A percentile compares a stretch with the other conserved stretches of the same genome.
Conservation (phyloP, 352 stramenopile genomes). For the Lagenidium sp. region DNA sequence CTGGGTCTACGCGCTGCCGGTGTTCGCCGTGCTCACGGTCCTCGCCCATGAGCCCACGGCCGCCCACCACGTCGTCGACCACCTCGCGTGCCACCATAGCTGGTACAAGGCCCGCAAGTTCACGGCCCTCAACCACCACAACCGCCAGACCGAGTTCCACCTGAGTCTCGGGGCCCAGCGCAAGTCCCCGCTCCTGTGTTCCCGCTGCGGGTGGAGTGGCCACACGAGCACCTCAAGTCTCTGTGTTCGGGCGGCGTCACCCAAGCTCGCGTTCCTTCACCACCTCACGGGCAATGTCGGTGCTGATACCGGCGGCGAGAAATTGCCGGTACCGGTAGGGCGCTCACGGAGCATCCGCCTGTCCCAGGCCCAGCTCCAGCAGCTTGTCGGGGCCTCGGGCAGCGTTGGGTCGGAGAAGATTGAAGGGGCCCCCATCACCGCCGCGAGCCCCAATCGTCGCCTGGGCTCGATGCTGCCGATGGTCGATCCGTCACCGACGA, state of each 20-base stretch:
- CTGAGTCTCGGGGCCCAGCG: constrained; percentile 31
- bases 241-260: constrained; percentile 19
- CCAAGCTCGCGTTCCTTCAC: constrained; percentile 10
- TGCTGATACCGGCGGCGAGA: no score
- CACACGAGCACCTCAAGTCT: constrained; percentile 38
- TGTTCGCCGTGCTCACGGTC: constrained; percentile 26
- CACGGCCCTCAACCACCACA: constrained; percentile 51
- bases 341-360: constrained; percentile 1
- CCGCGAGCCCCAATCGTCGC: no score
- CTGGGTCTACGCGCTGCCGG: constrained; percentile 16
- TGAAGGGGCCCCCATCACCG: no score
- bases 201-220: constrained; percentile 40
- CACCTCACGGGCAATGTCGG: constrained; percentile 9
- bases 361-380: constrained; percentile 2
- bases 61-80: constrained; percentile 25
- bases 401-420: no score
- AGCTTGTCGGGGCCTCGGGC: no score
- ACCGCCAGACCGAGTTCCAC: constrained; percentile 25
- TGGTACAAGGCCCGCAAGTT: constrained; percentile 50
- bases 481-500: no score
- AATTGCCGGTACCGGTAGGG: neutral
- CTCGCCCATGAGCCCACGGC: constrained; percentile 26
- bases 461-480: no score
- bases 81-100: constrained; percentile 25
- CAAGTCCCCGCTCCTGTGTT: constrained; percentile 38